Percentiles rank a stretch among this genome's conserved stretches.
These are phyloP conservation scores for Vachellia collinsii DNA, from an alignment of 306 rosid species.

Conservation along the genomic window DNA sequence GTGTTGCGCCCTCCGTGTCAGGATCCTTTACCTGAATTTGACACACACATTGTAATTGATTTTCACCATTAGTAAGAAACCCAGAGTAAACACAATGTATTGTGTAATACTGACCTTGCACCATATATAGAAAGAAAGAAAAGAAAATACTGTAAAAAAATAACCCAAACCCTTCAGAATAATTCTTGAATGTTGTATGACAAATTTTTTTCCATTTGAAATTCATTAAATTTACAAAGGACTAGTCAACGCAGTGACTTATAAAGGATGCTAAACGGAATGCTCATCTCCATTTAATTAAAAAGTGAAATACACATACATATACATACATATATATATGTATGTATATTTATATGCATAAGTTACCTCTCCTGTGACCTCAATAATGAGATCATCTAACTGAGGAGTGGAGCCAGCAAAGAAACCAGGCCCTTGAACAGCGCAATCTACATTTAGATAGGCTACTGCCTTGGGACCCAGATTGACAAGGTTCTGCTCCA, in stretches of 20 bases:
- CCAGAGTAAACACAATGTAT: conserved; percentile 20
- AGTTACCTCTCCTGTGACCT: conserved; percentile 75
- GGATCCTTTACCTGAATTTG: conserved; percentile 88
- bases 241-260: not conserved
- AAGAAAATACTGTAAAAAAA: not conserved
- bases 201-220: not conserved
- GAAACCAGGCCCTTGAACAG: conserved; percentile 74
- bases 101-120: not conserved
- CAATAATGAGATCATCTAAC: conserved; percentile 76
- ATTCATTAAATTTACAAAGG: not conserved
- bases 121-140: not conserved
- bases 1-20: conserved; percentile 57
- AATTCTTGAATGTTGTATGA: not conserved
- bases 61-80: conserved; percentile 30
- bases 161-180: not conserved
- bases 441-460: conserved; percentile 81
- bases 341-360: not conserved
- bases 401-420: conserved; percentile 92
- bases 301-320: not conserved
- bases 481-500: conserved; percentile 86
- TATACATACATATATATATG: no score
- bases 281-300: not conserved
- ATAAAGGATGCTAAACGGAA: not conserved
- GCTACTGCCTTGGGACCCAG: conserved; percentile 72
- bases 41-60: conserved; percentile 23